These are phyloP conservation scores for Malassezia restricta DNA, from an alignment of 1,284 basidiomycete genomes.

Conservation along the genomic window DNA sequence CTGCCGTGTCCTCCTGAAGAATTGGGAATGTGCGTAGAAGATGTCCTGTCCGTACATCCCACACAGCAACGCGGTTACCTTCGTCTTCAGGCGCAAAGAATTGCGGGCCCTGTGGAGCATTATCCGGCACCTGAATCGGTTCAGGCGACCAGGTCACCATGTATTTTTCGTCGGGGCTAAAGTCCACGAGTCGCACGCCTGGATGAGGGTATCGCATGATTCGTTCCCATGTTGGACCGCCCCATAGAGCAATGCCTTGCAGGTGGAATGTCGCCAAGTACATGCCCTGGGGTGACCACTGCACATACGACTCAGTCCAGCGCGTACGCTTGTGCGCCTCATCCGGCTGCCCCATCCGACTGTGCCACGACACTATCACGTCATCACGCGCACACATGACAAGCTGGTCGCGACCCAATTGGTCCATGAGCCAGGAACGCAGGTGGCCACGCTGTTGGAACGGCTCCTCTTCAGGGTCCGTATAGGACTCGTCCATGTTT, in stretches of 20 bases:
- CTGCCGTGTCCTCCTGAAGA: constrained; percentile 42
- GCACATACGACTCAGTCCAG: constrained; percentile 95
- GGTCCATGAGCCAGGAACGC: constrained; percentile 84
- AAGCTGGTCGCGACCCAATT: constrained; percentile 86
- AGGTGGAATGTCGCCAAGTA: constrained; percentile 86
- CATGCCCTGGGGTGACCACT: constrained; percentile 93
- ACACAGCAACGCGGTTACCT: constrained; percentile 91
- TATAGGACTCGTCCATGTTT: constrained; percentile 68
- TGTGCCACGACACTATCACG: constrained; percentile 85
- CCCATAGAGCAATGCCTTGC: constrained; percentile 92
- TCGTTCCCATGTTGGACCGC: constrained; percentile 73
- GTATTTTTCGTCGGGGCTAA: constrained; percentile 93
- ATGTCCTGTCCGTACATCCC: constrained; percentile 89
- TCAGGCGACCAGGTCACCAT: constrained; percentile 97
- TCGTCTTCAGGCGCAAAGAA: constrained; percentile 88
- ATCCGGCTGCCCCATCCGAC: constrained; percentile 75
- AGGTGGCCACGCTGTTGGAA: constrained; percentile 88
- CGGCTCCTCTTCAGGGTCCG: constrained; percentile 65
- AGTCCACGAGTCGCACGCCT: constrained; percentile 87
- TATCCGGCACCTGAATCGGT: constrained; percentile 74
- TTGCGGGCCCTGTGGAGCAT: constrained; percentile 52
- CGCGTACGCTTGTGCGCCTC: constrained; percentile 59
- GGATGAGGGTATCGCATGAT: constrained; percentile 88
- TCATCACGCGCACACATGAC: constrained; percentile 85
- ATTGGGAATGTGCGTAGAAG: constrained; percentile 82